A percentile compares a stretch with the other conserved stretches of the same genome.
Evolutionary conservation across 352 stramenopile genomes (phyloP).

Genomic region (Globisporangium polare): DNA sequence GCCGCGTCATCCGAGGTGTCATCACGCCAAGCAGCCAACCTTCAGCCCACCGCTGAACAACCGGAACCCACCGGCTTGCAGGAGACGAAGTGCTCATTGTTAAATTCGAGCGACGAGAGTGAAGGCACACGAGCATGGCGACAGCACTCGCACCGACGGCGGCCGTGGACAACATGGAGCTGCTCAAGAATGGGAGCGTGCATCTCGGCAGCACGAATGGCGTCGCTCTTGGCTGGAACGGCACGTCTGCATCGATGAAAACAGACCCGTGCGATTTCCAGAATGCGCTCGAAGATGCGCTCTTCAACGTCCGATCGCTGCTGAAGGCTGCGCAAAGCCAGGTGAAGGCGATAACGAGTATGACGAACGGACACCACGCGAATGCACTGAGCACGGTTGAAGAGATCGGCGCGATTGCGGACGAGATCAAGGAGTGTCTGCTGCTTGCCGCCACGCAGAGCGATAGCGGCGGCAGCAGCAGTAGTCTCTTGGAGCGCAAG

Average conservation of each 20-base stretch:
- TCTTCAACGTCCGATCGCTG: slow-evolving; percentile 14
- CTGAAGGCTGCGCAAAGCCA: slow-evolving; percentile 23
- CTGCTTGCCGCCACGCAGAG: background rate
- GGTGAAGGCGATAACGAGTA: background rate
- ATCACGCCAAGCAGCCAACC: background rate
- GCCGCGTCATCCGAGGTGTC: background rate
- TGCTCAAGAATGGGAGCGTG: background rate
- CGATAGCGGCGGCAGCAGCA: slow-evolving; percentile 6
- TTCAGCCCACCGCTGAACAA: background rate
- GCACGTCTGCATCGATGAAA: background rate
- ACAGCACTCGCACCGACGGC: background rate
- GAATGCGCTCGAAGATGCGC: slow-evolving; percentile 26
- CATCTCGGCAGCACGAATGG: background rate
- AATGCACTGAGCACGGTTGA: slow-evolving; percentile 8
- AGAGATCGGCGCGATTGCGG: slow-evolving; percentile 9
- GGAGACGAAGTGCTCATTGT: background rate
- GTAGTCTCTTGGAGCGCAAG: slow-evolving; percentile 21
- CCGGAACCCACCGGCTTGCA: background rate
- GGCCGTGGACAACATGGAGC: background rate
- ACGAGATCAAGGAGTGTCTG: slow-evolving; percentile 27
- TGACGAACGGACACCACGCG: background rate
- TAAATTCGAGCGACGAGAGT: background rate
- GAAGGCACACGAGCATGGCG: background rate
- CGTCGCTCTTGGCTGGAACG: background rate
- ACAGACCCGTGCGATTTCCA: slow-evolving; percentile 7